These are phyloP conservation scores for Termitomyces sp. DNA, from an alignment of 768 basidiomycete genomes.

Conservation along the genomic window DNA sequence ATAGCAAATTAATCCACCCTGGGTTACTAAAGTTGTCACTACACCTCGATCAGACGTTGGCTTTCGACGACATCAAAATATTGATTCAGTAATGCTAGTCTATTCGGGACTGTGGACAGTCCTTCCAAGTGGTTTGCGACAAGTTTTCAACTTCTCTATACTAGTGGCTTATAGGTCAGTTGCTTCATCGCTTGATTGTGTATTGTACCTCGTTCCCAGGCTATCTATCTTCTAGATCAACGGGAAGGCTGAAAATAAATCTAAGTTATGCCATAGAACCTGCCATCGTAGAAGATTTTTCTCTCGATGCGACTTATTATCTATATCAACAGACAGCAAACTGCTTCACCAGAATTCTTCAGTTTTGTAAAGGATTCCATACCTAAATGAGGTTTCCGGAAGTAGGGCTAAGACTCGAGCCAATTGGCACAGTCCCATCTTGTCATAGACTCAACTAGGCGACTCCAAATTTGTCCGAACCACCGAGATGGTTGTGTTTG, in stretches of 20 bases:
- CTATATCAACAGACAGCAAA: neutral
- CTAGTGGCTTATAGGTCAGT: neutral
- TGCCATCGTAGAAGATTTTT: neutral
- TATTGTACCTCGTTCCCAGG: no score
- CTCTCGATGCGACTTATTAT: neutral
- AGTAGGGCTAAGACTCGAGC: neutral
- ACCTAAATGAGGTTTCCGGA: neutral
- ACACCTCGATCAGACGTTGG: neutral
- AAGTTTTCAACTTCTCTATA: neutral
- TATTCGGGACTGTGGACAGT: no score
- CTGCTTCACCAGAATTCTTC: no score
- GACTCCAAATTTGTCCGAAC: no score
- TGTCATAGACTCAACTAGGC: neutral
- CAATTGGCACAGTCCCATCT: neutral
- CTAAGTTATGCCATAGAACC: neutral
- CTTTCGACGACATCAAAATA: neutral
- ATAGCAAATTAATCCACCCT: neutral
- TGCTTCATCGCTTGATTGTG: neutral
- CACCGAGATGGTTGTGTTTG: neutral
- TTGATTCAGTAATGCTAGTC: neutral
- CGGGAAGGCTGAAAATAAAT: neutral
- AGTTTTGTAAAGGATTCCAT: neutral
- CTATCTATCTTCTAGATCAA: neutral
- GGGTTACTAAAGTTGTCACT: neutral
- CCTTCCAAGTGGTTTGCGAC: neutral